Base-by-base conservation (phyloP, 2,329 filamentous ascomycete species). In the Lachnellula occidentalis region DNA sequence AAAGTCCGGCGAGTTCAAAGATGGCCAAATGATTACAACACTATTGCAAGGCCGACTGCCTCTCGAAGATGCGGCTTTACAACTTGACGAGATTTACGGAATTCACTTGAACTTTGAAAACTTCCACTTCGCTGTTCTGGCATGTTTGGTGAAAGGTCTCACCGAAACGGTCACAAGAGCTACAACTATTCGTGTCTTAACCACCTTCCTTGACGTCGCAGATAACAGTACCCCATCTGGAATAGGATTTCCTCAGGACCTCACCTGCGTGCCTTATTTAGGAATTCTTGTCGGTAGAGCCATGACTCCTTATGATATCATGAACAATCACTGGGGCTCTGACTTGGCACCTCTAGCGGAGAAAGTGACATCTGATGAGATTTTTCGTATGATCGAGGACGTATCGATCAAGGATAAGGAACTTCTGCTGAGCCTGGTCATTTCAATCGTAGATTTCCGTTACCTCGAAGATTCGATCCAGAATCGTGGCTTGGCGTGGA, bases 51-150 rank as follows among this genome's bases (percentile, higher is more conserved):
- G 83, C 9, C 76, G 83, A 21, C 62, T 69, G 2, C 80, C 80
- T 48, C 73, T 87, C 2, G 82, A 86, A 57, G 81, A 87, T 51
- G 82, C 82, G 6, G 80, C 82, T 3, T 66, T 80, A 17, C 76
- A 79, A 6, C 71, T 88, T 3, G 85, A 88, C 58, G 81, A 85
- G 27, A 77, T 79, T 5, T 87, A 86, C 58, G 84, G 83, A 5
- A 78, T 88, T 39, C 80, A 82, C 58, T 88, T 88, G 63, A 80
- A 76, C 34, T 67, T 72, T 5, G 81, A 87, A 15, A 83, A 78
- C 56, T 88, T 88, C 66, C 84, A 87, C 64, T 84, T 83, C 60
- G 83, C 85, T 0, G 78, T 86, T 1, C 85, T 81, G 61, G 83
- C 83, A 15, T 83, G 81, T 58, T 72, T 88, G 4, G 78, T 83